A percentile compares a stretch with the other conserved stretches of the same genome.
Conservation (phyloP, 2,329 filamentous ascomycete species). For the Talaromyces sp. region DNA sequence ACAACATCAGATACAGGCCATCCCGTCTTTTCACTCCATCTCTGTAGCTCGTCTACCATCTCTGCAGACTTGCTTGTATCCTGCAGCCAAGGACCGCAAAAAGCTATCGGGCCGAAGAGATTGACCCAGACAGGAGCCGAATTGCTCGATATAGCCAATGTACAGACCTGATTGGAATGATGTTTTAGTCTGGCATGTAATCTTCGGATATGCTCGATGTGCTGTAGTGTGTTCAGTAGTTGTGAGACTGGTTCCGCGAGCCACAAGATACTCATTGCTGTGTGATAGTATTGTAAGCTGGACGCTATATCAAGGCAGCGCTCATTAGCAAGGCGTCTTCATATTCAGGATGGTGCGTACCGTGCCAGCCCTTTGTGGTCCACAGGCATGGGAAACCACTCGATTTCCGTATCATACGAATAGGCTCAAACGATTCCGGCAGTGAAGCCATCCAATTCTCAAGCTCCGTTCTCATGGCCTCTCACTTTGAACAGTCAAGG, state of each 20-base stretch:
- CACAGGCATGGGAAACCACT: conserved; percentile 38
- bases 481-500: conserved; percentile 20
- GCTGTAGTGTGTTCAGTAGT: background rate
- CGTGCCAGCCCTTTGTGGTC: conserved; percentile 44
- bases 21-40: background rate
- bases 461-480: conserved; percentile 23
- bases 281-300: conserved; percentile 44
- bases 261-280: conserved; percentile 34
- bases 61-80: background rate
- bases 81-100: conserved; percentile 27
- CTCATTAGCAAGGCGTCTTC: too few species aligned
- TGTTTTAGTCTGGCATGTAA: conserved; percentile 29
- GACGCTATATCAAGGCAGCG: conserved; percentile 32
- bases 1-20: background rate
- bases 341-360: conserved; percentile 27
- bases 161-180: conserved; percentile 41
- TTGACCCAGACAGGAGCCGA: conserved; percentile 46
- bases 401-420: conserved; percentile 23
- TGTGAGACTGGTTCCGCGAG: conserved; percentile 20
- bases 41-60: background rate
- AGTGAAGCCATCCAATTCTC: conserved; percentile 31
- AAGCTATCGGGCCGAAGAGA: conserved; percentile 48
- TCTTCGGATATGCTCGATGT: conserved; percentile 20
- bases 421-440: conserved; percentile 30
- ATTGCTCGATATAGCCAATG: conserved; percentile 45